These are phyloP conservation scores for Jasminum sambac DNA, from an alignment of 257 asterid species.

Conservation along the genomic window DNA sequence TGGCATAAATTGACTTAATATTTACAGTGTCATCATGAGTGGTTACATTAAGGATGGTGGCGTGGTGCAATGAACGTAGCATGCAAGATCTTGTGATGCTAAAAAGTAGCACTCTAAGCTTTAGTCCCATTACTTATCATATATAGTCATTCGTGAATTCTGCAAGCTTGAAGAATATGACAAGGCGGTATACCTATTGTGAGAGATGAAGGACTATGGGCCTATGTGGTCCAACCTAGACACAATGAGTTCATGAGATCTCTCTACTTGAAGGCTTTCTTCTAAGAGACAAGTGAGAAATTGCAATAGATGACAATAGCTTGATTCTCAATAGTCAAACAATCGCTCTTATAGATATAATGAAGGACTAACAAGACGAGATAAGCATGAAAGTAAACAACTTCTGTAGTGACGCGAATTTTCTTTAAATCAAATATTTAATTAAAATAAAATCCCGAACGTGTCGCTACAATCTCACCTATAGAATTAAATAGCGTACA, in stretches of 20 bases:
- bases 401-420: too few relatives aligned
- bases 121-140: slow-evolving; percentile 57
- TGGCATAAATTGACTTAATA: too few relatives aligned
- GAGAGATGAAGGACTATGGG: slow-evolving; percentile 75
- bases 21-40: slow-evolving; percentile 70
- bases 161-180: slow-evolving; percentile 81
- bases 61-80: slow-evolving; percentile 83
- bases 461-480: too few relatives aligned
- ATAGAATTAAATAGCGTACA: too few relatives aligned
- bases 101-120: slow-evolving; percentile 63
- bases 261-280: slow-evolving; percentile 75
- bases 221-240: slow-evolving; percentile 59
- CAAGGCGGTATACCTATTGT: slow-evolving; percentile 54
- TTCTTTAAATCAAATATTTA: too few relatives aligned
- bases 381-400: slow-evolving; percentile 29
- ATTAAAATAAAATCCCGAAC: too few relatives aligned
- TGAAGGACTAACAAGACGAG: slow-evolving; percentile 69
- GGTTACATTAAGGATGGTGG: slow-evolving; percentile 58
- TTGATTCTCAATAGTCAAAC: too few relatives aligned
- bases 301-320: too few relatives aligned
- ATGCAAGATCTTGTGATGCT: slow-evolving; percentile 63
- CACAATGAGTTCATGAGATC: slow-evolving; percentile 75
- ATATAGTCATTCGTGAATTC: slow-evolving; percentile 69
- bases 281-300: slow-evolving; percentile 76
- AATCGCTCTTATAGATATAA: too few relatives aligned